These are phyloP conservation scores for Talinum fruticosum DNA, from an alignment of 148 eudicot genomes.

Conservation along the genomic window DNA sequence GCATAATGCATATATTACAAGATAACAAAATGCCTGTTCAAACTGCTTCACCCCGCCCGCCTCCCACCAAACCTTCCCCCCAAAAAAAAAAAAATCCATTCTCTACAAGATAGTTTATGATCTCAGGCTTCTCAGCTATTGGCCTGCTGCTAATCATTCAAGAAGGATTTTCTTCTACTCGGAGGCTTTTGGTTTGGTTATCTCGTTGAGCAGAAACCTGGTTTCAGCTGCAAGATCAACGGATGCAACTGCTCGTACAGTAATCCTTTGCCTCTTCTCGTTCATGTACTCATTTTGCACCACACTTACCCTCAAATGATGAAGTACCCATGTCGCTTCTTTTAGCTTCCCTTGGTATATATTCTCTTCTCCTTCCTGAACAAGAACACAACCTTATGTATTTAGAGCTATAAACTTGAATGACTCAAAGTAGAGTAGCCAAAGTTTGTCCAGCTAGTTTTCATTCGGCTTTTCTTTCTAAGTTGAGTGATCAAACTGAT, in stretches of 20 bases:
- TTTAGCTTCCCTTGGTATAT: constrained; percentile 55
- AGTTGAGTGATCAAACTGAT: not conserved
- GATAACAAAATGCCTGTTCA: constrained; percentile 9
- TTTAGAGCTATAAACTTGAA: not conserved
- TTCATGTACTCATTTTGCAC: constrained; percentile 62
- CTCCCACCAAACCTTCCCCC: too few species aligned
- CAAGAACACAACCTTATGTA: not conserved
- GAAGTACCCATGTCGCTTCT: constrained; percentile 73
- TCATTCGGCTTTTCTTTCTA: not conserved
- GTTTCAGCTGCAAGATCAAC: constrained; percentile 86
- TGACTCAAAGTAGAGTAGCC: not conserved
- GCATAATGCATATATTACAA: constrained; percentile 20
- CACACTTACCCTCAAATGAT: constrained; percentile 72
- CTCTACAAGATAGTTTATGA: not conserved
- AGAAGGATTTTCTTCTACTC: constrained; percentile 18
- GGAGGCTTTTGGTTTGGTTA: constrained; percentile 60
- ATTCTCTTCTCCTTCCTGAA: constrained; percentile 42
- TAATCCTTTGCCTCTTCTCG: constrained; percentile 88
- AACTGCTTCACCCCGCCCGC: not conserved
- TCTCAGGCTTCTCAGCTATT: not conserved
- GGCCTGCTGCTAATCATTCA: not conserved
- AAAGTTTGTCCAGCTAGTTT: not conserved
- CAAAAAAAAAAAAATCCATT: not conserved
- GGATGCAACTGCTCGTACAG: constrained; percentile 57
- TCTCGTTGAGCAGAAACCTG: constrained; percentile 61